Conservation (phyloP, 1,139 yeast genomes). For the Hemisphaericaspora lyxosophila region DNA sequence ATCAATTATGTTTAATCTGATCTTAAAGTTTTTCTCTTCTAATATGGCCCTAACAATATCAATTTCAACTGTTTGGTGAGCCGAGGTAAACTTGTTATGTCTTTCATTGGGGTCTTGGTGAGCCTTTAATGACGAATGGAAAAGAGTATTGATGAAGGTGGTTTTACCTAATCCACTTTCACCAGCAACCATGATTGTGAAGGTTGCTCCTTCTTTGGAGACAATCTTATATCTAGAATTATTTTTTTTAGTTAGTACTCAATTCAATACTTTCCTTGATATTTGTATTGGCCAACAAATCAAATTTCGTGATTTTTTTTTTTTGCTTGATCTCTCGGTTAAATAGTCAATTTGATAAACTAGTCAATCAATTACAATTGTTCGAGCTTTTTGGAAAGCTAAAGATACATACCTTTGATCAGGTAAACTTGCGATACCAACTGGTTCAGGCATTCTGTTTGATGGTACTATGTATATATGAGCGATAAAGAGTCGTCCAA, state of each 20-base stretch:
- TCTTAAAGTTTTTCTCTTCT: constrained; percentile 87
- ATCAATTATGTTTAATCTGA: constrained; percentile 85
- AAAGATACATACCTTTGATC: constrained; percentile 70
- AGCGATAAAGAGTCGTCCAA: too few species aligned
- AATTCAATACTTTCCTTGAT: neutral
- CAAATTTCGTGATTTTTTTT: neutral
- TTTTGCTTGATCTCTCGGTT: neutral
- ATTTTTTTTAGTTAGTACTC: constrained; percentile 5
- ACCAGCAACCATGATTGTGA: constrained; percentile 94
- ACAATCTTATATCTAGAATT: constrained; percentile 74
- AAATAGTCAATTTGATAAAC: neutral
- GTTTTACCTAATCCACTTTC: constrained; percentile 95
- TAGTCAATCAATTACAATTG: neutral
- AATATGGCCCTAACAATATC: constrained; percentile 86
- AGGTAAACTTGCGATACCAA: constrained; percentile 89
- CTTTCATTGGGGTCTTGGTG: constrained; percentile 66
- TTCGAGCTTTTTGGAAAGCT: neutral
- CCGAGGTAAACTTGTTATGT: constrained; percentile 59
- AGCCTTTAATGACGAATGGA: constrained; percentile 68
- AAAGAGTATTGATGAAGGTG: constrained; percentile 89
- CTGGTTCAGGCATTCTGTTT: constrained; percentile 46
- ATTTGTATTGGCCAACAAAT: neutral
- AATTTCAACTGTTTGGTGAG: constrained; percentile 88
- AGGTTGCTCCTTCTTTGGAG: constrained; percentile 83
- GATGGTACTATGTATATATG: neutral